A percentile compares a stretch with the other conserved stretches of the same genome.
Evolutionary conservation across 805 yeast species (phyloP).

Genomic region (Schizosaccharomyces lindneri): DNA sequence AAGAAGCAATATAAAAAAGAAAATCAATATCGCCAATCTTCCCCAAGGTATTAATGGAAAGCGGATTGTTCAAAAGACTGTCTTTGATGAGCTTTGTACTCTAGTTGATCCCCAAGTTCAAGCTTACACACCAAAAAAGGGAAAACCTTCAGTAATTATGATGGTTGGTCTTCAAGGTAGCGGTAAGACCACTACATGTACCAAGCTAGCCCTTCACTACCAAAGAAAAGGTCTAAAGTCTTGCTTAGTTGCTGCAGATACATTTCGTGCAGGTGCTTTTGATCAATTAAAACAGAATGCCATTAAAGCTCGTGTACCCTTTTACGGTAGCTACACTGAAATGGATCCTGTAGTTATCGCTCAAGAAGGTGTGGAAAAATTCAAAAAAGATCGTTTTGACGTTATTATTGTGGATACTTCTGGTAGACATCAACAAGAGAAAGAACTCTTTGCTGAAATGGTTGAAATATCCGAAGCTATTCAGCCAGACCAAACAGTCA

Average conservation of each 20-base stretch:
- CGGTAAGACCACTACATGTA: conserved; percentile 94
- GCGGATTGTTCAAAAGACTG: conserved; percentile 60
- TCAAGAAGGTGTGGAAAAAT: conserved; percentile 69
- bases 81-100: conserved; percentile 73
- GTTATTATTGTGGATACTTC: conserved; percentile 90
- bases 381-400: conserved; percentile 76
- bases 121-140: conserved; percentile 66
- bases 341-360: conserved; percentile 89
- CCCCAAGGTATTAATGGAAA: conserved; percentile 40
- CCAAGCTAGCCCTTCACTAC: conserved; percentile 83
- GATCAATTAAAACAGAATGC: conserved; percentile 96
- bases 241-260: conserved; percentile 95
- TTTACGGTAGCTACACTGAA: conserved; percentile 82
- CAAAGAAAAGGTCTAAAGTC: conserved; percentile 83
- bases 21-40: conserved; percentile 29
- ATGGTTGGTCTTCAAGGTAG: conserved; percentile 97
- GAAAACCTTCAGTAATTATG: conserved; percentile 63
- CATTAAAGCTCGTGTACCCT: conserved; percentile 80
- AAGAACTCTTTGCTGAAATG: conserved; percentile 80
- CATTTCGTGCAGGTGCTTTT: conserved; percentile 98
- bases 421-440: conserved; percentile 92
- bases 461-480: conserved; percentile 72
- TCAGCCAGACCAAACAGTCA: conserved; percentile 81
- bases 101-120: conserved; percentile 43
- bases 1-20: conserved; percentile 42